phyloP scores from a whole-genome alignment of 192 early-diverging fungal genomes.

The Funneliformis geosporum region DNA sequence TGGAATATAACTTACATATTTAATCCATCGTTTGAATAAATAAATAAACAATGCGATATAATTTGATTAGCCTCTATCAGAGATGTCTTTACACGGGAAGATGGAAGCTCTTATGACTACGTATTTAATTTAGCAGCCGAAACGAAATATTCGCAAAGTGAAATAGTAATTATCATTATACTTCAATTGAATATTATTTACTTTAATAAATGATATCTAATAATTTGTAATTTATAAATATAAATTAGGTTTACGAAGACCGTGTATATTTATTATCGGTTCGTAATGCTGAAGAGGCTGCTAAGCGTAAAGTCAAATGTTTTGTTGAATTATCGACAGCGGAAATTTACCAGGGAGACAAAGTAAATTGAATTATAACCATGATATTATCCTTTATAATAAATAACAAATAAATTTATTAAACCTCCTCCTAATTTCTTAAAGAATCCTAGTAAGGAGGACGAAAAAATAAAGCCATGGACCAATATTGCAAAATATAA shows the following conservation, averaged over 20 bases:
- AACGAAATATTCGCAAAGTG: constrained; percentile 86
- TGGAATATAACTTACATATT: not conserved
- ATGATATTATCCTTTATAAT: not conserved
- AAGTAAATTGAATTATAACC: constrained; percentile 48
- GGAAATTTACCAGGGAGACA: constrained; percentile 84
- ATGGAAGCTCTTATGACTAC: constrained; percentile 79
- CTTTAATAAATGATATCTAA: not conserved
- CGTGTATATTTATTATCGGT: constrained; percentile 72
- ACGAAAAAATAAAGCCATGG: constrained; percentile 81
- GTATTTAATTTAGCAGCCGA: constrained; percentile 96
- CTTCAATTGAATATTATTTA: not conserved
- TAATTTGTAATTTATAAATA: not conserved
- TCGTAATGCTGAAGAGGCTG: constrained; percentile 81
- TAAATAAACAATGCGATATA: not conserved
- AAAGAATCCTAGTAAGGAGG: constrained; percentile 48
- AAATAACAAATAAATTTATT: not conserved
- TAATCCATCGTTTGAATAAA: not conserved
- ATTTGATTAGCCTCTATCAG: constrained; percentile 63
- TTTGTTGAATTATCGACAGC: constrained; percentile 89
- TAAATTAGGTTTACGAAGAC: constrained; percentile 77
- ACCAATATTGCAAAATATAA: constrained; percentile 75
- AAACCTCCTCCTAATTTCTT: not conserved
- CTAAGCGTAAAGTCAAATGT: constrained; percentile 66
- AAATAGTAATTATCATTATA: constrained; percentile 54
- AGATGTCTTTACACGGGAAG: constrained; percentile 69